phyloP scores from a whole-genome alignment of 495 filamentous ascomycete genomes.

The Penicillium soppii region DNA sequence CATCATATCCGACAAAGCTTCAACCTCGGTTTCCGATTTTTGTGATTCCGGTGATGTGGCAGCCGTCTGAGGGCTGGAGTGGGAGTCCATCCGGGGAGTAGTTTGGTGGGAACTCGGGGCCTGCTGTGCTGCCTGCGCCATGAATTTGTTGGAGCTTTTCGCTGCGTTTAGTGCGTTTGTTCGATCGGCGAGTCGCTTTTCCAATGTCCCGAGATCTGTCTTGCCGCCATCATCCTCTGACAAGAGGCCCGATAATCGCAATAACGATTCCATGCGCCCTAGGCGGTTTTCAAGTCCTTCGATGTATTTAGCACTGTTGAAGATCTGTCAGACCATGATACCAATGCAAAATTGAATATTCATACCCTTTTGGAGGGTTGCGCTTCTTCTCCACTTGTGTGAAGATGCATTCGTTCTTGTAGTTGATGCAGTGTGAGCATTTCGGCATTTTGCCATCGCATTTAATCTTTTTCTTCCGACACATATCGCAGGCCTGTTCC shows the following conservation, averaged over 20 bases:
- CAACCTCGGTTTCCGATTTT: slow-evolving; percentile 71
- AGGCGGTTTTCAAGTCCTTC: slow-evolving; percentile 95
- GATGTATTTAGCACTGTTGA: slow-evolving; percentile 82
- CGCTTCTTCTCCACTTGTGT: slow-evolving; percentile 99
- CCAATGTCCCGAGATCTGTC: slow-evolving; percentile 84
- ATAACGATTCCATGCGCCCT: slow-evolving; percentile 86
- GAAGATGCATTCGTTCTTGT: slow-evolving; percentile 97
- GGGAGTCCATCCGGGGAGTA: slow-evolving; percentile 49
- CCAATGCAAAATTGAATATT: not conserved
- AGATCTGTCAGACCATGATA: slow-evolving; percentile 26
- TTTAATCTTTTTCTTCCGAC: slow-evolving; percentile 99
- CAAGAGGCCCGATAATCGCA: slow-evolving; percentile 85
- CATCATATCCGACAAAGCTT: slow-evolving; percentile 96
- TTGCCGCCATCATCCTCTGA: slow-evolving; percentile 82
- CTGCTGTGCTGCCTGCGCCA: slow-evolving; percentile 25
- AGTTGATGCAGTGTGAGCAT: slow-evolving; percentile 95
- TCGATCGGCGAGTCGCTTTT: slow-evolving; percentile 76
- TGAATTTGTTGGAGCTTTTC: slow-evolving; percentile 33
- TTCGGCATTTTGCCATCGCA: slow-evolving; percentile 95
- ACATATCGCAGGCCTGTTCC: slow-evolving; percentile 92
- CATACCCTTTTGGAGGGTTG: slow-evolving; percentile 93
- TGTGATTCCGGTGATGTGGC: slow-evolving; percentile 59
- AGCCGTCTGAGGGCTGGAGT: slow-evolving; percentile 59
- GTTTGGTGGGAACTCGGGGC: slow-evolving; percentile 39
- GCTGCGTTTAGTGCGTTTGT: slow-evolving; percentile 37